Percentiles rank a stretch among this genome's conserved stretches.
These are phyloP conservation scores for Trichoderma parareesei DNA, from an alignment of 495 filamentous ascomycete species.

Conservation along the genomic window DNA sequence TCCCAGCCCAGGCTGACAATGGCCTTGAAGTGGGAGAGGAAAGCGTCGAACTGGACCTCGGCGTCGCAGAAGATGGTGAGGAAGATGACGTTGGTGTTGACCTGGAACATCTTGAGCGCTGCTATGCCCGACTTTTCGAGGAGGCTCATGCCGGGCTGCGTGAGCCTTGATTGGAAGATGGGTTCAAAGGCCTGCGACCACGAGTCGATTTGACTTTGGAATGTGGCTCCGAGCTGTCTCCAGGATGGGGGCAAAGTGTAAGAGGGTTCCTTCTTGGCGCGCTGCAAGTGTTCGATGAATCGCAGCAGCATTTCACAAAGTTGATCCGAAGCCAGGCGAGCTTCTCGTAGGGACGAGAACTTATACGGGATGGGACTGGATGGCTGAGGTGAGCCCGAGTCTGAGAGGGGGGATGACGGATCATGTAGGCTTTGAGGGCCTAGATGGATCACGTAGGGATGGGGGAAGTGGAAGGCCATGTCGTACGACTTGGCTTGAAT, in stretches of 20 bases:
- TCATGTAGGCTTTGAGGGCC: conserved; percentile 23
- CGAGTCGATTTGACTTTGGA: conserved; percentile 37
- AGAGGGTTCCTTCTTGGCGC: not conserved
- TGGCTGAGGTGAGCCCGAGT: conserved; percentile 35
- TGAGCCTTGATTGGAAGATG: conserved; percentile 37
- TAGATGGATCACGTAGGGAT: conserved; percentile 46
- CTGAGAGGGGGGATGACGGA: conserved; percentile 33
- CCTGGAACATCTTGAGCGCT: conserved; percentile 46
- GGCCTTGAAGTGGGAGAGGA: conserved; percentile 29
- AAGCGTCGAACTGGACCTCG: conserved; percentile 40
- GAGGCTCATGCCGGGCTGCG: conserved; percentile 35
- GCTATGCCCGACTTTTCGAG: conserved; percentile 47
- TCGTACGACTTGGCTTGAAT: conserved; percentile 54
- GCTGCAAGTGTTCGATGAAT: conserved; percentile 36
- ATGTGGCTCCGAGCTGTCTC: conserved; percentile 33
- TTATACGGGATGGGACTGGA: conserved; percentile 35
- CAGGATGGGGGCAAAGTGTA: conserved; percentile 39
- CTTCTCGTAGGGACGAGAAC: conserved; percentile 40
- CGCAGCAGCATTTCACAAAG: conserved; percentile 44
- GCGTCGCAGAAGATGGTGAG: conserved; percentile 44
- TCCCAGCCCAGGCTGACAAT: conserved; percentile 40
- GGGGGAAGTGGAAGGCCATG: conserved; percentile 53
- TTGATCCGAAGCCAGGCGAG: conserved; percentile 40
- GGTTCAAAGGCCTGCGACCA: conserved; percentile 46
- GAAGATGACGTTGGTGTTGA: conserved; percentile 44